Percentiles rank a stretch among this genome's conserved stretches.
These are phyloP conservation scores for Plantago lanceolata DNA, from an alignment of 305 asterid species.

Conservation along the genomic window DNA sequence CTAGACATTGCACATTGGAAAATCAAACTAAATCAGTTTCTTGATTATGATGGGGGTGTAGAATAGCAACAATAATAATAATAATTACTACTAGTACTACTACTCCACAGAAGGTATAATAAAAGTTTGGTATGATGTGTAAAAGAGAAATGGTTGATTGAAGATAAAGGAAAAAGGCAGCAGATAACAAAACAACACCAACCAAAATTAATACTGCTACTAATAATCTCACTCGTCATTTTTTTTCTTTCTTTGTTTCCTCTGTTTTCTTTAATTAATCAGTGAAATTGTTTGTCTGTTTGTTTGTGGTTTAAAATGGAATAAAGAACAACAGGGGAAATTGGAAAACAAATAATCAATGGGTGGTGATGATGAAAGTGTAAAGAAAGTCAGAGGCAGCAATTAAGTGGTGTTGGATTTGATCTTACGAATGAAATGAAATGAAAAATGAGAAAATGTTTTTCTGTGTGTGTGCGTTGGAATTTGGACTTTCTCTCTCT, in stretches of 20 bases:
- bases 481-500: background rate
- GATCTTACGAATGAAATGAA: background rate
- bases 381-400: background rate
- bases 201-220: background rate
- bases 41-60: slow-evolving; percentile 63
- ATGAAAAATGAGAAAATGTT: too few relatives aligned
- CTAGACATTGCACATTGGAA: slow-evolving; percentile 26
- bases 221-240: background rate
- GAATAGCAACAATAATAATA: slow-evolving; percentile 44
- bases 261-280: background rate
- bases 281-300: background rate
- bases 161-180: background rate
- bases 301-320: slow-evolving; percentile 13
- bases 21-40: slow-evolving; percentile 15
- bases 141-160: background rate
- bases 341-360: too few relatives aligned
- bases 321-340: slow-evolving; percentile 27
- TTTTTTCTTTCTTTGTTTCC: background rate
- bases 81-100: slow-evolving; percentile 28
- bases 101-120: background rate
- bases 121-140: too few relatives aligned
- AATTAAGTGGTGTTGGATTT: background rate
- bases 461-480: background rate
- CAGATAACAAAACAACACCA: background rate
- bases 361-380: too few relatives aligned